Percentiles rank a stretch among this genome's conserved stretches.
These are phyloP conservation scores for Tolypocladium capitatum DNA, from an alignment of 2,329 filamentous ascomycete genomes.

Conservation along the genomic window DNA sequence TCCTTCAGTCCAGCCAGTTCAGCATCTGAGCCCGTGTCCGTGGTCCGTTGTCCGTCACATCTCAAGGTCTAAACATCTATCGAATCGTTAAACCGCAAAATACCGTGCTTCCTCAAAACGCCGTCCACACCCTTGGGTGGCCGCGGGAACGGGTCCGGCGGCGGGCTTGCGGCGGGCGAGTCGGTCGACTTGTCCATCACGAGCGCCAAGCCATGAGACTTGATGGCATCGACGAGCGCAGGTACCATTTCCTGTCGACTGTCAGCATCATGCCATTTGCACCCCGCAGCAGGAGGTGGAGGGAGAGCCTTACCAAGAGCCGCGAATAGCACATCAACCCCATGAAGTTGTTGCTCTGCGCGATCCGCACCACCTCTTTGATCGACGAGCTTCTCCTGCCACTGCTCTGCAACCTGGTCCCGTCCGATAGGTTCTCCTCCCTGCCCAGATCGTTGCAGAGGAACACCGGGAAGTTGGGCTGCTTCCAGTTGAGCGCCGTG, in stretches of 20 bases:
- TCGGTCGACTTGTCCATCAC: conserved; percentile 75
- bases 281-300: neutral
- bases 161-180: conserved; percentile 22
- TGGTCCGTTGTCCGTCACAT: neutral
- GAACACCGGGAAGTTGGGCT: conserved; percentile 94
- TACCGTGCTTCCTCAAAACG: conserved; percentile 70
- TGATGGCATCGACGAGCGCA: conserved; percentile 82
- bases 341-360: conserved; percentile 97
- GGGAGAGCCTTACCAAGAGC: conserved; percentile 54
- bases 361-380: conserved; percentile 87
- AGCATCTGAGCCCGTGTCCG: neutral
- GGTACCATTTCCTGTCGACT: conserved; percentile 70
- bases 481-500: conserved; percentile 96
- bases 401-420: conserved; percentile 33
- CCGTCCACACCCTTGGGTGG: conserved; percentile 79
- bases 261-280: conserved; percentile 7
- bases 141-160: conserved; percentile 39
- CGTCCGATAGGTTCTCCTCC: conserved; percentile 30
- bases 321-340: conserved; percentile 82
- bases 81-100: conserved; percentile 84
- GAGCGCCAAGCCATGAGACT: conserved; percentile 82
- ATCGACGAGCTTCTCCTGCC: conserved; percentile 70
- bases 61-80: conserved; percentile 49
- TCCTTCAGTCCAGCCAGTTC: neutral
- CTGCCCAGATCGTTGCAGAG: conserved; percentile 83